Percentiles rank a stretch among this genome's conserved stretches.
phyloP scores from a whole-genome alignment of 2,329 filamentous ascomycete species.

The Diaporthe humulicola region DNA sequence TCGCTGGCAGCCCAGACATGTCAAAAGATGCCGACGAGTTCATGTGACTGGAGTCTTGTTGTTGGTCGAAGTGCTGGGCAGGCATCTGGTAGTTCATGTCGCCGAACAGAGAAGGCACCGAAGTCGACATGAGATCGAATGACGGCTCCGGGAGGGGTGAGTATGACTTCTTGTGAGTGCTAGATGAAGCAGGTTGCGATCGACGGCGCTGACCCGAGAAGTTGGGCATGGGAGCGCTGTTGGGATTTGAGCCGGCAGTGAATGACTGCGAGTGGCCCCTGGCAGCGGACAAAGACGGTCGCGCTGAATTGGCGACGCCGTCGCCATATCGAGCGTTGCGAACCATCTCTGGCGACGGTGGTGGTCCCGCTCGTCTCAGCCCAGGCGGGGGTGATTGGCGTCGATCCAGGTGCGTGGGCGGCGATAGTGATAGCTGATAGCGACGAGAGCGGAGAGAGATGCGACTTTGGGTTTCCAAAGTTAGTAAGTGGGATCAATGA shows the following conservation, averaged over 20 bases:
- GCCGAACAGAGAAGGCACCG: constrained; percentile 37
- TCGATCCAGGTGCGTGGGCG: constrained; percentile 22
- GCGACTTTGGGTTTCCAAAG: constrained; percentile 31
- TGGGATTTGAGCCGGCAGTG: constrained; percentile 39
- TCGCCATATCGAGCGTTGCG: constrained; percentile 38
- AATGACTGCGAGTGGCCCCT: constrained; percentile 39
- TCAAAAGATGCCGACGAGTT: constrained; percentile 23
- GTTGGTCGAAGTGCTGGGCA: constrained; percentile 35
- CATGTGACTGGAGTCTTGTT: constrained; percentile 33
- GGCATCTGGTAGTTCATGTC: constrained; percentile 38
- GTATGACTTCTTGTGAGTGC: constrained; percentile 35
- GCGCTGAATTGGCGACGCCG: constrained; percentile 39
- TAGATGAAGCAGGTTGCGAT: constrained; percentile 36
- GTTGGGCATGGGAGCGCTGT: constrained; percentile 39
- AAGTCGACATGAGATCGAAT: constrained; percentile 41
- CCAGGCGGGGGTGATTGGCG: constrained; percentile 9
- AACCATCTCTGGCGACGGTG: constrained; percentile 33
- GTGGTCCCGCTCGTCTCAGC: neutral
- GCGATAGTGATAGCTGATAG: constrained; percentile 30
- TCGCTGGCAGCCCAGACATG: constrained; percentile 12
- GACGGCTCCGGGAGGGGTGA: constrained; percentile 38
- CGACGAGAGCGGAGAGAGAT: constrained; percentile 30
- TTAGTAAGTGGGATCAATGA: constrained; percentile 40
- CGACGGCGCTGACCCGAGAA: constrained; percentile 37
- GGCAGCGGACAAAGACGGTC: constrained; percentile 27